These are phyloP conservation scores for Coniella lustricola DNA, from an alignment of 2,329 filamentous ascomycete genomes.

Conservation along the genomic window DNA sequence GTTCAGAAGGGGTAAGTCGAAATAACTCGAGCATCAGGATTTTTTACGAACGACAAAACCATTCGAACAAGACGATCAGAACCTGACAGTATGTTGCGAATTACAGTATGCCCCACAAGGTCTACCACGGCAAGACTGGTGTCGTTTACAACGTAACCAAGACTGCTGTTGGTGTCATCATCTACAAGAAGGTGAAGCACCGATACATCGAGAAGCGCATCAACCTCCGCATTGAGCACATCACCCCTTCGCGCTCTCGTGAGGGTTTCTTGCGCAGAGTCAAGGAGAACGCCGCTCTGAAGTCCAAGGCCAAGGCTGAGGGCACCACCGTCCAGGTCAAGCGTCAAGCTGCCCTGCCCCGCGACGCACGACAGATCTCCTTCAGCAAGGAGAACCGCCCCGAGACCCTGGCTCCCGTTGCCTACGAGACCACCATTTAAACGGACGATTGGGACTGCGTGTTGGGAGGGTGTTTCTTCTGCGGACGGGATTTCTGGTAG, in stretches of 20 bases:
- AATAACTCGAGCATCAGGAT: constrained; percentile 21
- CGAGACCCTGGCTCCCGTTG: constrained; percentile 83
- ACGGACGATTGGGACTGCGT: constrained; percentile 23
- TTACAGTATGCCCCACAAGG: constrained; percentile 91
- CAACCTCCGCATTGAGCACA: constrained; percentile 98
- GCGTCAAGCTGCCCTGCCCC: constrained; percentile 75
- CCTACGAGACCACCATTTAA: constrained; percentile 99
- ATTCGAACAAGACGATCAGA: constrained; percentile 10
- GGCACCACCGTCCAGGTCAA: constrained; percentile 87
- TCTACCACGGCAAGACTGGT: constrained; percentile 99
- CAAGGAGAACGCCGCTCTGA: constrained; percentile 90
- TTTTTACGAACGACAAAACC: constrained; percentile 3
- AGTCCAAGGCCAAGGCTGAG: constrained; percentile 86
- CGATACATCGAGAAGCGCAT: constrained; percentile 99
- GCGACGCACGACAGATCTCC: constrained; percentile 72
- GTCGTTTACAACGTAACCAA: constrained; percentile 99
- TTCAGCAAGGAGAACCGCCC: constrained; percentile 76
- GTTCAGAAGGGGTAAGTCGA: constrained; percentile 86
- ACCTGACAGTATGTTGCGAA: constrained; percentile 27
- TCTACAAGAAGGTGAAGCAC: constrained; percentile 99
- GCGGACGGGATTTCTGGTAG: constrained; percentile 6
- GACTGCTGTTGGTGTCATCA: constrained; percentile 94
- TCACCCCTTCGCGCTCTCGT: constrained; percentile 86
- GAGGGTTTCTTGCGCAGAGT: constrained; percentile 95
- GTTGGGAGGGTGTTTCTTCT: constrained; percentile 17